Conservation (phyloP, 208 protist species). For the Trichomonas tenax region DNA sequence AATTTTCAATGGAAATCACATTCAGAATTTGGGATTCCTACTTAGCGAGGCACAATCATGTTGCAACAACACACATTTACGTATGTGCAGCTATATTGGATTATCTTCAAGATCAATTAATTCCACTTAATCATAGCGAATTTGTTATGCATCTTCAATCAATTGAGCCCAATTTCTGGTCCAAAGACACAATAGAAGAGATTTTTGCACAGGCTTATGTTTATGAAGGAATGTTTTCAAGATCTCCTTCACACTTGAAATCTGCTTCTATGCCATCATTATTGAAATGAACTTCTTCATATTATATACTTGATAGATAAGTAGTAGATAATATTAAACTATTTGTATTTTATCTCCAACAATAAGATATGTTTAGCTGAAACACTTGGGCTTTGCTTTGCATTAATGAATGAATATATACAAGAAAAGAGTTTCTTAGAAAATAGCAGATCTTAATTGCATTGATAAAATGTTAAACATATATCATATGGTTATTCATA, state of each 20-base stretch:
- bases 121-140: background rate
- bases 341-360: background rate
- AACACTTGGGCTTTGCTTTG: too few species aligned
- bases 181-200: background rate
- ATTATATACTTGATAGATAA: background rate
- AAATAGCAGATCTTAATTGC: too few species aligned
- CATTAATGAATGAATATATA: too few species aligned
- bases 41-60: slow-evolving; percentile 40
- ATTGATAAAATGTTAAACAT: too few species aligned
- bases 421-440: too few species aligned
- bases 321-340: background rate
- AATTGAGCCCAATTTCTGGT: background rate
- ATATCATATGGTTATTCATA: too few species aligned
- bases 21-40: slow-evolving; percentile 66
- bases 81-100: slow-evolving; percentile 59
- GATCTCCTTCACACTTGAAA: background rate
- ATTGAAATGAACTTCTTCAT: background rate
- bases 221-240: background rate
- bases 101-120: background rate
- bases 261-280: background rate
- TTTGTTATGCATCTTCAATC: background rate
- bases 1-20: slow-evolving; percentile 55
- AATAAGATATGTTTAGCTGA: too few species aligned
- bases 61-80: slow-evolving; percentile 60
- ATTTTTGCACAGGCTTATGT: background rate